Evolutionary conservation across 495 filamentous ascomycete species (phyloP).

Genomic region (Cudoniella acicularis): DNA sequence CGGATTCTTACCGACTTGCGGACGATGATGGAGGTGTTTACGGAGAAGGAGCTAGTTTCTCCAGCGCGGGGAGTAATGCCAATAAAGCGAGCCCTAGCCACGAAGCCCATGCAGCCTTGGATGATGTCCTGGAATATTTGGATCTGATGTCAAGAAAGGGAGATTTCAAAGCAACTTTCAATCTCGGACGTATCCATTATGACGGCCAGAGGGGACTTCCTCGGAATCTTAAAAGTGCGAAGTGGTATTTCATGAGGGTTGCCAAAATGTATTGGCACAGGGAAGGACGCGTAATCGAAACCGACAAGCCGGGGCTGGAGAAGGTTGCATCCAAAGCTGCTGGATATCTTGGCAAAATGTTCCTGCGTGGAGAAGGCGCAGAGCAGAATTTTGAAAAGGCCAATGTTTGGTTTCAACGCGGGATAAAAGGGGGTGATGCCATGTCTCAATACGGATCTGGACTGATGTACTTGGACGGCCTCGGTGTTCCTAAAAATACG

Average conservation of each 20-base stretch:
- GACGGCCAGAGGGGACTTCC: slow-evolving; percentile 77
- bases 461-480: slow-evolving; percentile 81
- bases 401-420: slow-evolving; percentile 81
- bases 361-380: slow-evolving; percentile 85
- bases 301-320: slow-evolving; percentile 57
- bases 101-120: slow-evolving; percentile 75
- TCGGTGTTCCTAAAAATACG: slow-evolving; percentile 72
- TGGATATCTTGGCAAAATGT: slow-evolving; percentile 90
- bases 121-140: slow-evolving; percentile 92
- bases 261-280: slow-evolving; percentile 85
- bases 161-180: slow-evolving; percentile 88
- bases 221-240: slow-evolving; percentile 68
- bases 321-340: slow-evolving; percentile 86
- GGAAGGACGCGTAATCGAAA: slow-evolving; percentile 58
- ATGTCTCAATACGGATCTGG: slow-evolving; percentile 85
- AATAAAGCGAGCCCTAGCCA: slow-evolving; percentile 64
- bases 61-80: slow-evolving; percentile 84
- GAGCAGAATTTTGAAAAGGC: slow-evolving; percentile 74
- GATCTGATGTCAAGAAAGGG: slow-evolving; percentile 93
- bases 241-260: slow-evolving; percentile 77
- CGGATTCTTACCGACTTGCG: slow-evolving; percentile 73
- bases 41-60: slow-evolving; percentile 89
- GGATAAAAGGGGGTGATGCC: slow-evolving; percentile 72
- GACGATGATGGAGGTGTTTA: slow-evolving; percentile 93
- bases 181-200: slow-evolving; percentile 83